These are phyloP conservation scores for Nitzschia sp. DNA, from an alignment of 108 stramenopile species.

Conservation along the genomic window DNA sequence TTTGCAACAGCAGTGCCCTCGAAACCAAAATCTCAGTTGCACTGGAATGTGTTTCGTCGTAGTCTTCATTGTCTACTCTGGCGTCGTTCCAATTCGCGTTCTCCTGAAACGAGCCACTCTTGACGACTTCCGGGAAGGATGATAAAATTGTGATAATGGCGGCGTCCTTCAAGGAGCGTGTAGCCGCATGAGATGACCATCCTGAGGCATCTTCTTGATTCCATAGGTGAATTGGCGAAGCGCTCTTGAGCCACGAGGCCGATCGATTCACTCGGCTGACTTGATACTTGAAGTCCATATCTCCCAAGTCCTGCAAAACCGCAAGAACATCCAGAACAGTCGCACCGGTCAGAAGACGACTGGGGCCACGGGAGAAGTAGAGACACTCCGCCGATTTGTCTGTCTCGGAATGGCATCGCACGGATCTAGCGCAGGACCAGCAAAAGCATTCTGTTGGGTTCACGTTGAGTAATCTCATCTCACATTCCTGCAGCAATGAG, in stretches of 20 bases:
- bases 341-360: conserved; percentile 4
- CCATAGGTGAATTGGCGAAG: conserved; percentile 12
- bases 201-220: neutral
- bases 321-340: conserved; percentile 36
- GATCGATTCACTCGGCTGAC: neutral
- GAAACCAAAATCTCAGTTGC: neutral
- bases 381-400: conserved; percentile 8
- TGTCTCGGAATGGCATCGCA: neutral
- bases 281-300: conserved; percentile 8
- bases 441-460: conserved; percentile 19
- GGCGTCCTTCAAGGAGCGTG: neutral
- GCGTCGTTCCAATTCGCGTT: conserved; percentile 1
- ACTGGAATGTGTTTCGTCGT: conserved; percentile 6
- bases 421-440: conserved; percentile 37
- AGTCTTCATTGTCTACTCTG: neutral
- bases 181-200: neutral
- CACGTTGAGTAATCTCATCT: conserved; percentile 58
- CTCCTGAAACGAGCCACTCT: conserved; percentile 18
- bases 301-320: conserved; percentile 23
- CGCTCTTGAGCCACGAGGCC: neutral
- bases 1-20: conserved; percentile 27
- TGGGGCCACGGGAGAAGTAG: conserved; percentile 15
- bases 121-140: neutral
- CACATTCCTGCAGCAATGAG: conserved; percentile 66
- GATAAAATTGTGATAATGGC: neutral